phyloP scores from a whole-genome alignment of 495 filamentous ascomycete species.

The Stereocaulon alpinum region DNA sequence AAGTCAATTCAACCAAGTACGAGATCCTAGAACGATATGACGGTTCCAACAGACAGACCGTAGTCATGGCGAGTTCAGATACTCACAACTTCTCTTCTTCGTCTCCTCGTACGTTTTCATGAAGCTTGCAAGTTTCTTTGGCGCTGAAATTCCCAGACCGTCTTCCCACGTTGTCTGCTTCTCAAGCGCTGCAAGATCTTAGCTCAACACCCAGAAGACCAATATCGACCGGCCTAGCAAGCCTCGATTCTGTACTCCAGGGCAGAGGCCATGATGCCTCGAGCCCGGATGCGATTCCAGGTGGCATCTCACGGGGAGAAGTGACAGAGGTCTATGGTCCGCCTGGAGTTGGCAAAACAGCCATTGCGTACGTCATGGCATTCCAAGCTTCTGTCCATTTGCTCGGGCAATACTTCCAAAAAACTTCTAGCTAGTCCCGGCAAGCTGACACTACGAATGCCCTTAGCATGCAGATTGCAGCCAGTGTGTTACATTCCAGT shows the following conservation, averaged over 20 bases:
- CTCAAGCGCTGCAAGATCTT: constrained; percentile 64
- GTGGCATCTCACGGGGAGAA: constrained; percentile 62
- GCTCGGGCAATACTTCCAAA: not conserved
- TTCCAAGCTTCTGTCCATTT: not conserved
- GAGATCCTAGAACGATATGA: too few species aligned
- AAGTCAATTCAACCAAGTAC: too few species aligned
- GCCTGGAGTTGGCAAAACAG: constrained; percentile 78
- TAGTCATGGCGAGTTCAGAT: constrained; percentile 14
- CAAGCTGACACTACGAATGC: constrained; percentile 3
- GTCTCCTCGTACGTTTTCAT: constrained; percentile 19
- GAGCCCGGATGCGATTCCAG: constrained; percentile 12
- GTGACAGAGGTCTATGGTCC: constrained; percentile 87
- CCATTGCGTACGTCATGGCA: constrained; percentile 52
- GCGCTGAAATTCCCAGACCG: constrained; percentile 30
- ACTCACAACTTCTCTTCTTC: constrained; percentile 22
- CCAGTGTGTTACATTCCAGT: constrained; percentile 51
- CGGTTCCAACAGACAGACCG: too few species aligned
- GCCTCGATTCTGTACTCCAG: constrained; percentile 48
- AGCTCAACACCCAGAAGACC: constrained; percentile 37
- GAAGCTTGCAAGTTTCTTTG: too few species aligned
- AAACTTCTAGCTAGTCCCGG: not conserved
- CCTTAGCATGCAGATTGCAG: constrained; percentile 55
- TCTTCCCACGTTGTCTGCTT: constrained; percentile 79
- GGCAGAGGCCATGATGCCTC: not conserved
- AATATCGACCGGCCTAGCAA: constrained; percentile 55